Evolutionary conservation across 2,329 filamentous ascomycete species (phyloP).

Genomic region (Talaromyces islandicus): DNA sequence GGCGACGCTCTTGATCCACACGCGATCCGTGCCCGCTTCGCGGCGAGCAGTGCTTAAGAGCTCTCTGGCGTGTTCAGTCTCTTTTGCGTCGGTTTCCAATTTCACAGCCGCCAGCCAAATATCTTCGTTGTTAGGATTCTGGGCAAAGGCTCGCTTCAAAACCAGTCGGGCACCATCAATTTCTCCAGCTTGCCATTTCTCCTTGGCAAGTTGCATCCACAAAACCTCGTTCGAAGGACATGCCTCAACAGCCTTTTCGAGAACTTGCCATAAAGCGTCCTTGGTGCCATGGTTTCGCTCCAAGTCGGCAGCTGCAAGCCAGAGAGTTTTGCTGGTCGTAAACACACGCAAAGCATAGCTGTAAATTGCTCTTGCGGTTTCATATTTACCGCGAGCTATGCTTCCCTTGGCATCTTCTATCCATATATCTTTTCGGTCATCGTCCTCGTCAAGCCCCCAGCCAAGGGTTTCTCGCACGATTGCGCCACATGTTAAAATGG

Average conservation of each 20-base stretch:
- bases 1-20: conserved; percentile 94
- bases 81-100: conserved; percentile 82
- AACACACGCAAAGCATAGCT: conserved; percentile 87
- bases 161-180: conserved; percentile 81
- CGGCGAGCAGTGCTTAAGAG: conserved; percentile 77
- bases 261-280: conserved; percentile 73
- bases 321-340: conserved; percentile 77
- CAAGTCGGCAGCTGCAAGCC: conserved; percentile 84
- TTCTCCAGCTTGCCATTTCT: conserved; percentile 85
- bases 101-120: conserved; percentile 97
- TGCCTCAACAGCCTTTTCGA: conserved; percentile 90
- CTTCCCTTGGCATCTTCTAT: conserved; percentile 84
- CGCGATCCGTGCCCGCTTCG: conserved; percentile 87
- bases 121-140: conserved; percentile 94
- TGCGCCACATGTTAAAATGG: conserved; percentile 74
- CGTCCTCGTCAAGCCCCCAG: conserved; percentile 89
- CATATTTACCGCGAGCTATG: conserved; percentile 74
- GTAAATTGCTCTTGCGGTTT: conserved; percentile 89
- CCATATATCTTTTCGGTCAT: conserved; percentile 94
- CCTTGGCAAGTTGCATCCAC: conserved; percentile 93
- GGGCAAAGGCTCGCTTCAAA: conserved; percentile 82
- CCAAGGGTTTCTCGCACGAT: conserved; percentile 91
- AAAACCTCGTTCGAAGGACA: conserved; percentile 86
- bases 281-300: conserved; percentile 84
- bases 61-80: conserved; percentile 73